Conservation (phyloP, 257 asterid species). For the Pogostemon cablin region DNA sequence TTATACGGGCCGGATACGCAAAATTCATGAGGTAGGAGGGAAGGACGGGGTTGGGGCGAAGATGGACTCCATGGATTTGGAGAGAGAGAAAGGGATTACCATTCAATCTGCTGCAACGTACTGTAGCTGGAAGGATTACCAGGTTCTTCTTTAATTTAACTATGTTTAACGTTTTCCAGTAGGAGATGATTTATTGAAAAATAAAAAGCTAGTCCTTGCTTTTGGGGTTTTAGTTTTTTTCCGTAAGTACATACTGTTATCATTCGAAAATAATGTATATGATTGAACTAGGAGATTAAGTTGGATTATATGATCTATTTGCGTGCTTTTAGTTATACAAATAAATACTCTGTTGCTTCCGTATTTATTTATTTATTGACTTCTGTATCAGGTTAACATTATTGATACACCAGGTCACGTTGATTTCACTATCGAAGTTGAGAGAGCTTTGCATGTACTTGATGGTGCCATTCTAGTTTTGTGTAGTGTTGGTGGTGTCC, state of each 20-base stretch:
- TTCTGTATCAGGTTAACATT: constrained; percentile 74
- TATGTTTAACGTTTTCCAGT: constrained; percentile 20
- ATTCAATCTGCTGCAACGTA: constrained; percentile 98
- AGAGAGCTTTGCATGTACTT: constrained; percentile 97
- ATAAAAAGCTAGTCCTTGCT: background rate
- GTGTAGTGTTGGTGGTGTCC: constrained; percentile 99
- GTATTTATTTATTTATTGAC: constrained; percentile 20
- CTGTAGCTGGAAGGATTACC: constrained; percentile 91
- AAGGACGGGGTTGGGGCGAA: constrained; percentile 98
- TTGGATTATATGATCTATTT: background rate
- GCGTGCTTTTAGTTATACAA: background rate
- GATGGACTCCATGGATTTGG: constrained; percentile 99
- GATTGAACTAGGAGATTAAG: constrained; percentile 15
- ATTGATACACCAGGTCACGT: constrained; percentile 99
- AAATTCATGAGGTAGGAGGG: constrained; percentile 96
- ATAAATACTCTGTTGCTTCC: background rate
- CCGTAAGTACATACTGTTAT: background rate
- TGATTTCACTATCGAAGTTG: constrained; percentile 98
- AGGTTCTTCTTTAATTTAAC: constrained; percentile 44
- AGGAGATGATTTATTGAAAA: background rate
- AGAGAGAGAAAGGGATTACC: constrained; percentile 97
- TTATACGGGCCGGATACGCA: constrained; percentile 97
- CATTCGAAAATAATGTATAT: background rate
- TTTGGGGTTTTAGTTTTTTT: background rate
- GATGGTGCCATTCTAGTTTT: constrained; percentile 98